Evolutionary conservation across 2,329 filamentous ascomycete genomes (phyloP).

Genomic region (Fusarium sp.): DNA sequence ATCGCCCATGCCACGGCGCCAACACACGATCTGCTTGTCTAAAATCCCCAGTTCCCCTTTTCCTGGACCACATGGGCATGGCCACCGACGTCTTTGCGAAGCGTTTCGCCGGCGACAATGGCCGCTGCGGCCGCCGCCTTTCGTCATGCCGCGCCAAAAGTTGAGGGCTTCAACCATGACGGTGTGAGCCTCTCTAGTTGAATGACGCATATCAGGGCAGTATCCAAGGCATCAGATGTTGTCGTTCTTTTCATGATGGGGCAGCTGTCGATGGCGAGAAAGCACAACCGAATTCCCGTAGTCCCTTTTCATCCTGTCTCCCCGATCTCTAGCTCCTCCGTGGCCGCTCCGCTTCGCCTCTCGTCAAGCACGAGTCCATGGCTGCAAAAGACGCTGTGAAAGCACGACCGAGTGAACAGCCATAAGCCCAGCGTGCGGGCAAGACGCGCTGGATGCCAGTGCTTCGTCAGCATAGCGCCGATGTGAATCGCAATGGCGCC

Average conservation of each 20-base stretch:
- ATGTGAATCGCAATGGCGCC: conserved; percentile 16
- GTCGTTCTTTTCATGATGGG: conserved; percentile 12
- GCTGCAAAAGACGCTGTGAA: background rate
- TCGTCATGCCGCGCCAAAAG: conserved; percentile 33
- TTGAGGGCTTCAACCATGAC: conserved; percentile 10
- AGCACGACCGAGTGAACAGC: background rate
- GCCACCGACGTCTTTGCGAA: conserved; percentile 35
- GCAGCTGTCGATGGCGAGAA: conserved; percentile 16
- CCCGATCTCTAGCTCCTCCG: conserved; percentile 19
- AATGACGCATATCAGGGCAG: conserved; percentile 30
- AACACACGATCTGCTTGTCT: conserved; percentile 37
- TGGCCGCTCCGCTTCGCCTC: conserved; percentile 3
- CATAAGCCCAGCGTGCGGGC: background rate
- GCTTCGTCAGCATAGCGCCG: conserved; percentile 9
- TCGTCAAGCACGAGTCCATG: conserved; percentile 9
- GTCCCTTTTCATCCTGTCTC: conserved; percentile 14
- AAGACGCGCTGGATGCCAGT: conserved; percentile 14
- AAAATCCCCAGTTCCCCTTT: conserved; percentile 27
- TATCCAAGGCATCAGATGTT: conserved; percentile 34
- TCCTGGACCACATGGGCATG: conserved; percentile 38
- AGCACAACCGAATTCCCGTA: conserved; percentile 10
- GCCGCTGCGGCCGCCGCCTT: conserved; percentile 17
- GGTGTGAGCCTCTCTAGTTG: conserved; percentile 15
- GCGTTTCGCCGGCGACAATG: conserved; percentile 19
- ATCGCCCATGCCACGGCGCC: conserved; percentile 33